Evolutionary conservation across 2,329 filamentous ascomycete species (phyloP).

Genomic region (Cercospora citrullina): DNA sequence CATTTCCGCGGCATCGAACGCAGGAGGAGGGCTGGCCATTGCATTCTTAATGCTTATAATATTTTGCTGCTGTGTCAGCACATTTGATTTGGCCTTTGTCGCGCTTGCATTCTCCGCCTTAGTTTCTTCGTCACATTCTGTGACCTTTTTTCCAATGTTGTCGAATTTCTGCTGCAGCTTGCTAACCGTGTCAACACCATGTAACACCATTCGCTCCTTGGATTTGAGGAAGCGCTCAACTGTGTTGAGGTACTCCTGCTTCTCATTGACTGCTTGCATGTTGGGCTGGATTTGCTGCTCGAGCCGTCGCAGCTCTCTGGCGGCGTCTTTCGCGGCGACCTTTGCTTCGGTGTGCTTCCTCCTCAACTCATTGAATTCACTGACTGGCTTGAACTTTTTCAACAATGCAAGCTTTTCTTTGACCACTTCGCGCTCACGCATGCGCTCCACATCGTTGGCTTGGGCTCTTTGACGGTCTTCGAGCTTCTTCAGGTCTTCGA

Average conservation of each 20-base stretch:
- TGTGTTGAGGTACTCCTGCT: slow-evolving; percentile 64
- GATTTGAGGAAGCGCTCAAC: slow-evolving; percentile 58
- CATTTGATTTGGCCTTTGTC: slow-evolving; percentile 39
- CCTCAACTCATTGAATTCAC: slow-evolving; percentile 62
- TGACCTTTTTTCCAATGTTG: slow-evolving; percentile 41
- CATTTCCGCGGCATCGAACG: slow-evolving; percentile 69
- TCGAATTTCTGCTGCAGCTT: slow-evolving; percentile 39
- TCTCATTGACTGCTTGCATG: slow-evolving; percentile 66
- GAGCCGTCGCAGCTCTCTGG: slow-evolving; percentile 60
- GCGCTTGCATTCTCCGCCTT: slow-evolving; percentile 46
- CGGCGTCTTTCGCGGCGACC: slow-evolving; percentile 55
- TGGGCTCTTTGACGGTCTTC: slow-evolving; percentile 73
- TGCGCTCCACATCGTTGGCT: slow-evolving; percentile 77
- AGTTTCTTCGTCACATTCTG: slow-evolving; percentile 41
- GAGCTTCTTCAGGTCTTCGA: slow-evolving; percentile 64
- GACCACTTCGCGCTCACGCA: slow-evolving; percentile 72
- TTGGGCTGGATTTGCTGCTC: slow-evolving; percentile 66
- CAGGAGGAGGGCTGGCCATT: slow-evolving; percentile 61
- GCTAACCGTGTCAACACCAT: slow-evolving; percentile 55
- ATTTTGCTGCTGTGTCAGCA: slow-evolving; percentile 42
- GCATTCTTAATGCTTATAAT: slow-evolving; percentile 66
- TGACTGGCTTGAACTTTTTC: slow-evolving; percentile 64
- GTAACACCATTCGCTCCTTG: slow-evolving; percentile 56
- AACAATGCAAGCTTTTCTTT: slow-evolving; percentile 65
- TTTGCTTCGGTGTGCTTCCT: slow-evolving; percentile 55